Conservation (phyloP, 2,329 filamentous ascomycete genomes). For the Ophiostoma novo-ulmi region DNA sequence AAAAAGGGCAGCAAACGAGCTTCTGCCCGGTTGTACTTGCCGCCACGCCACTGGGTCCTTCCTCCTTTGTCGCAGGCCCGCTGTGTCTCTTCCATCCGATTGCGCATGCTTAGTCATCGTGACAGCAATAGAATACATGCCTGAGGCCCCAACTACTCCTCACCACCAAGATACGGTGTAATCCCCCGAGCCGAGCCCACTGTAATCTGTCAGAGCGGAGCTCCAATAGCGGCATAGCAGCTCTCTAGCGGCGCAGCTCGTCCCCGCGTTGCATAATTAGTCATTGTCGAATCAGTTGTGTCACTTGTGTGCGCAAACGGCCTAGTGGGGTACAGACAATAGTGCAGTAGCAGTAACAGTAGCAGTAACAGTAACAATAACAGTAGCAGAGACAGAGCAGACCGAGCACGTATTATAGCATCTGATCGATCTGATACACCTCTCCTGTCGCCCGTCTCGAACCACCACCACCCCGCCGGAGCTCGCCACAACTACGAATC, state of each 20-base stretch:
- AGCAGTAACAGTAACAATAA: background rate
- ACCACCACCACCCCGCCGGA: background rate
- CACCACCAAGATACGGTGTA: background rate
- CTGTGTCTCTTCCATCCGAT: background rate
- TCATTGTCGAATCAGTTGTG: background rate
- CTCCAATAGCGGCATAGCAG: background rate
- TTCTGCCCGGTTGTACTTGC: slow-evolving; percentile 1
- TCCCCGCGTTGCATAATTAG: slow-evolving; percentile 10
- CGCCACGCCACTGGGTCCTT: background rate
- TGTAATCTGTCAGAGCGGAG: background rate
- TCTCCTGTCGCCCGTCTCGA: background rate
- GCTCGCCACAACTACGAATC: background rate
- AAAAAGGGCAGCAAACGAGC: slow-evolving; percentile 2
- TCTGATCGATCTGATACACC: background rate
- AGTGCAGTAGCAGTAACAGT: background rate
- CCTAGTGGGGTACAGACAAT: slow-evolving; percentile 9
- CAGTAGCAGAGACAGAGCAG: background rate
- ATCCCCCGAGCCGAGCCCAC: background rate
- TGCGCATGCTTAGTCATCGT: background rate
- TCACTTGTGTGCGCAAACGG: slow-evolving; percentile 11
- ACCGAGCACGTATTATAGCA: background rate
- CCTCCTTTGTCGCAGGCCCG: background rate
- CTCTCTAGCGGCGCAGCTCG: background rate
- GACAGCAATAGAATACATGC: background rate
- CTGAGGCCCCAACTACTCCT: background rate